phyloP scores from a whole-genome alignment of 371 early-diverging fungal species.

The Apophysomyces elegans region DNA sequence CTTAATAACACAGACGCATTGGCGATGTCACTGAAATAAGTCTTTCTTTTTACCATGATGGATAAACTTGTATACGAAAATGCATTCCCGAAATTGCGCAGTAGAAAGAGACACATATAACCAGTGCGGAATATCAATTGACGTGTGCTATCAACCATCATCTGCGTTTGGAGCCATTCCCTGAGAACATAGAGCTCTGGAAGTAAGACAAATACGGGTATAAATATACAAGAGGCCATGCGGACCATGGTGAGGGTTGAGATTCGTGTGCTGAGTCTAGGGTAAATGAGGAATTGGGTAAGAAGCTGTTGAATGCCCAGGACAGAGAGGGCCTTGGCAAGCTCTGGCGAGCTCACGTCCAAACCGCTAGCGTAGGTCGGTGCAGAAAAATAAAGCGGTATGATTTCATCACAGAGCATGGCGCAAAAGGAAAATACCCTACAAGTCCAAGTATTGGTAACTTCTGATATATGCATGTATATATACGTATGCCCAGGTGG shows the following conservation, averaged over 20 bases:
- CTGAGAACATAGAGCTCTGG: conserved; percentile 37
- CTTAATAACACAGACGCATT: not conserved
- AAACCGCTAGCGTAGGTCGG: conserved; percentile 51
- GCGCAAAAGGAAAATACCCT: conserved; percentile 62
- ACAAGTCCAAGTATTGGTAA: not conserved
- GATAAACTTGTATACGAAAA: conserved; percentile 60
- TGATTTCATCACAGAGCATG: conserved; percentile 74
- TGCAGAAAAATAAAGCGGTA: conserved; percentile 62
- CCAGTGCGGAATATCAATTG: conserved; percentile 23
- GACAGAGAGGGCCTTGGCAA: conserved; percentile 40
- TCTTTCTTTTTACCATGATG: conserved; percentile 46
- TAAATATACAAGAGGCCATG: conserved; percentile 36
- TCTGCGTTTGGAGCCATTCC: conserved; percentile 21
- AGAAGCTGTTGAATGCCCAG: conserved; percentile 54
- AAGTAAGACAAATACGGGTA: conserved; percentile 42
- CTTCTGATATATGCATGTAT: too few species aligned
- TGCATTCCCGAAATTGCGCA: conserved; percentile 51
- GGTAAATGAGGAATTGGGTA: conserved; percentile 56
- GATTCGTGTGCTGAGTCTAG: conserved; percentile 40
- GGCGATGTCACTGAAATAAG: not conserved
- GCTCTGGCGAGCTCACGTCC: conserved; percentile 40
- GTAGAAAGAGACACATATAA: conserved; percentile 38
- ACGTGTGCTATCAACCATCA: conserved; percentile 17
- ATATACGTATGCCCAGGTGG: too few species aligned
- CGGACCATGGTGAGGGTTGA: conserved; percentile 37